These are phyloP conservation scores for Russula sp. DNA, from an alignment of 768 basidiomycete genomes.

Conservation along the genomic window DNA sequence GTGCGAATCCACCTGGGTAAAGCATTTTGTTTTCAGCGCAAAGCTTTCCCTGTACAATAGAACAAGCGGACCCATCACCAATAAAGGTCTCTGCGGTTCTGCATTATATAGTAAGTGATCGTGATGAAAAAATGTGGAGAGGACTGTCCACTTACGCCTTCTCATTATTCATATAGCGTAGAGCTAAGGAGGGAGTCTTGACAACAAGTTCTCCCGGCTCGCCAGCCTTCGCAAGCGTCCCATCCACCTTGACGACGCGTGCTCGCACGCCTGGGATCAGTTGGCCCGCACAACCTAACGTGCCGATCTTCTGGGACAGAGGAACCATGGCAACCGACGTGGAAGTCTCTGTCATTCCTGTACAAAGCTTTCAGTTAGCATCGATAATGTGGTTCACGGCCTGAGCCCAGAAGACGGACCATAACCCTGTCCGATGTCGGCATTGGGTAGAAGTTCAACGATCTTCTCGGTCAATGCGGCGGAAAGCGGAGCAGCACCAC, in stretches of 20 bases:
- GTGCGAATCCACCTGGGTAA: slow-evolving; percentile 59
- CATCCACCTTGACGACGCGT: slow-evolving; percentile 54
- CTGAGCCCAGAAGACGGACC: slow-evolving; percentile 38
- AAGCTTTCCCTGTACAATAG: background rate
- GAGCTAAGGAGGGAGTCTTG: slow-evolving; percentile 41
- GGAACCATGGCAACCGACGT: slow-evolving; percentile 55
- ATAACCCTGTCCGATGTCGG: slow-evolving; percentile 59
- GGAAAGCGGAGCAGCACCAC: slow-evolving; percentile 41
- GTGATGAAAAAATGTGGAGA: background rate
- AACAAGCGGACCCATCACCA: slow-evolving; percentile 54
- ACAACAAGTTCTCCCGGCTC: slow-evolving; percentile 60
- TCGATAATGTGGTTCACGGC: background rate
- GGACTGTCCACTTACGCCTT: slow-evolving; percentile 48
- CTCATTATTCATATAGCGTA: slow-evolving; percentile 51
- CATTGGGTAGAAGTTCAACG: slow-evolving; percentile 49
- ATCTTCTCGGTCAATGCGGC: slow-evolving; percentile 41
- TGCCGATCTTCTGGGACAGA: slow-evolving; percentile 46
- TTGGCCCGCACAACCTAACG: slow-evolving; percentile 47
- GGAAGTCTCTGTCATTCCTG: slow-evolving; percentile 69
- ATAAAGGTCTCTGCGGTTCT: slow-evolving; percentile 69
- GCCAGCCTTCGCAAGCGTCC: slow-evolving; percentile 48
- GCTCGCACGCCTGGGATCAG: slow-evolving; percentile 52
- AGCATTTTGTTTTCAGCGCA: background rate
- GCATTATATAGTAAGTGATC: background rate
- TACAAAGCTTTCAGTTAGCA: background rate